Evolutionary conservation across 805 yeast genomes (phyloP).

Genomic region (Saturnispora silvae): DNA sequence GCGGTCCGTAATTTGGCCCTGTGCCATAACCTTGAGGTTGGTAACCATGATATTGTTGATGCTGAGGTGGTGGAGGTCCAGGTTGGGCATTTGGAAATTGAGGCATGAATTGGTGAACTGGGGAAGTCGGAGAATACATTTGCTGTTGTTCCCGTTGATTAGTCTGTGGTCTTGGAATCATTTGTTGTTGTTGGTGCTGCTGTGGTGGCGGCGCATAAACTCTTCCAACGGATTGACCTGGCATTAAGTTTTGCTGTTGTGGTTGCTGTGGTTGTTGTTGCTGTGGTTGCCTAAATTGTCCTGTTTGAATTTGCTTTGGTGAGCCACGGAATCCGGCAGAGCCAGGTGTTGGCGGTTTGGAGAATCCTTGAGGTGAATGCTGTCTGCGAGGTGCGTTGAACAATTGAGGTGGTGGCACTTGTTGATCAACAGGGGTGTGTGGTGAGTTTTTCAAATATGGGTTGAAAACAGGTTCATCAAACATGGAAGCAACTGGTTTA

Average conservation of each 20-base stretch:
- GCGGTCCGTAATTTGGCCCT: conserved; percentile 13
- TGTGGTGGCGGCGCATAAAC: conserved; percentile 7
- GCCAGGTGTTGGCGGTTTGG: neutral
- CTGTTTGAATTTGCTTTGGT: conserved; percentile 2
- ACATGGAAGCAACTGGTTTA: neutral
- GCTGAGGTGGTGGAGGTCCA: conserved; percentile 11
- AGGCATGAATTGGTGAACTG: conserved; percentile 8
- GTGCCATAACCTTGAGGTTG: conserved; percentile 12
- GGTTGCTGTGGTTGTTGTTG: conserved; percentile 9
- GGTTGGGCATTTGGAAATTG: conserved; percentile 4
- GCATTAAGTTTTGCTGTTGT: conserved; percentile 9
- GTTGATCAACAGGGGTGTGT: conserved; percentile 12
- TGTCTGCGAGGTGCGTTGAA: conserved; percentile 1
- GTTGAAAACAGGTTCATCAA: conserved; percentile 11
- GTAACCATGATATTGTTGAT: conserved; percentile 11
- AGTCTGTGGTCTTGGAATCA: conserved; percentile 10
- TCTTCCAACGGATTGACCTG: neutral
- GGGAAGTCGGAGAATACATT: conserved; percentile 9
- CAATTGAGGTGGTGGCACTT: conserved; percentile 8
- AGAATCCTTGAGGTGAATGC: neutral
- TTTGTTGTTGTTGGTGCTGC: conserved; percentile 3
- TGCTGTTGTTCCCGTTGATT: conserved; percentile 1
- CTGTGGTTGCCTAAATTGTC: conserved; percentile 5
- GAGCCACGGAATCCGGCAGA: neutral
- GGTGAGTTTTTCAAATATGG: conserved; percentile 11